Base-by-base conservation (phyloP, 805 yeast genomes). In the Pichia ethanolica region DNA sequence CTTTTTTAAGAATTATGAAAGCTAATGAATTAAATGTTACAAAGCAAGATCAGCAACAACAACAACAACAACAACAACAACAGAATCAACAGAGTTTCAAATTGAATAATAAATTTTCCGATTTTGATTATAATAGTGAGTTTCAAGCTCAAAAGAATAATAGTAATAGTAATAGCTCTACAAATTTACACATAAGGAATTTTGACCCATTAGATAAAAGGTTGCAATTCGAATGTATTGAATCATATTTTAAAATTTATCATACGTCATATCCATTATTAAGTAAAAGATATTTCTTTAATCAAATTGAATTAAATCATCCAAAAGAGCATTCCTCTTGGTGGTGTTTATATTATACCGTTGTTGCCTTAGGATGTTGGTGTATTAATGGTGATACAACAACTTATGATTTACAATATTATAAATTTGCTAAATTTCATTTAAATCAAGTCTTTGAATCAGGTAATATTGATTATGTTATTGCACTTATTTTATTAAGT, bases 311-410 rank as follows among this genome's bases (percentile, higher is more conserved):
- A 12, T 34, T 37, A 25, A 44, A 44, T 3, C 20, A 39, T 39
- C n/a, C 28, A 26, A 34, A 30, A 32, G 41, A 39, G 12, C 34
- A 39, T 7, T 35, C 42, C 11, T 46, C 53, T 12, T 80, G 82
- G 81, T 75, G 75, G 53, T 68, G 81, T 26, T 57, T 83, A 34
- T 61, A 79, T 39, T 76, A 81, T 57, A 72, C 82, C 0, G 79
- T 82, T 0, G 61, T 82, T 30, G 84, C 86, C 0, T 64, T 83
- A n/a, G 89, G 89, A 13, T 75, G 86, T 27, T 82, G 86, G 83
- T 79, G 85, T 59, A 53, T 74, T 10, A 72, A 76, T 55, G 83
- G 82, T 12, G 83, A 80, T 53, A 61, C 70, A 14, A 68, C 77
- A 1, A 71, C 71, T 48, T 67, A 74, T 39, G 86, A 82, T 58